Conservation (phyloP, 305 asterid genomes). For the Withania somnifera region DNA sequence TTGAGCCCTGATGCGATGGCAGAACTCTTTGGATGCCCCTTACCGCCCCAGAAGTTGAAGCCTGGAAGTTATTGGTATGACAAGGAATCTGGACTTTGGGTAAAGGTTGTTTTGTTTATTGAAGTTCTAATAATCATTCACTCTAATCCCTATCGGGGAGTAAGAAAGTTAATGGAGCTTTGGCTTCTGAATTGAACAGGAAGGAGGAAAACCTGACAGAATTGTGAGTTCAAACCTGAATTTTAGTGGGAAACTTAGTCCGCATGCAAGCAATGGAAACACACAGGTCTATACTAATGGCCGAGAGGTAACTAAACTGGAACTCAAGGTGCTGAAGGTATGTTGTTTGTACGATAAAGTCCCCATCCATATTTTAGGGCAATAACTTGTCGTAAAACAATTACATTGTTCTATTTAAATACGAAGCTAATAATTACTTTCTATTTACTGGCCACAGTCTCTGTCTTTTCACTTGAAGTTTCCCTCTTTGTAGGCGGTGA, state of each 20-base stretch:
- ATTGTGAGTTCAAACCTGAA: slow-evolving; percentile 30
- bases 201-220: slow-evolving; percentile 26
- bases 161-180: background rate
- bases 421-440: background rate
- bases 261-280: slow-evolving; percentile 36
- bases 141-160: background rate
- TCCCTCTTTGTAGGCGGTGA: background rate
- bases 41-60: slow-evolving; percentile 23
- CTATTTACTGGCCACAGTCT: background rate
- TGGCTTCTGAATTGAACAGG: slow-evolving; percentile 1
- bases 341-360: background rate
- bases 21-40: slow-evolving; percentile 14
- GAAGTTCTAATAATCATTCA: background rate
- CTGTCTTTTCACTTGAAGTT: background rate
- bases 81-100: slow-evolving; percentile 36
- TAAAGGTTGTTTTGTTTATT: slow-evolving; percentile 18
- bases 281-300: slow-evolving; percentile 34
- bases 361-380: background rate
- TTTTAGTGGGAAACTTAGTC: slow-evolving; percentile 25
- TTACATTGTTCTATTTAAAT: background rate
- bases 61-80: slow-evolving; percentile 34
- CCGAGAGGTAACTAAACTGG: slow-evolving; percentile 27
- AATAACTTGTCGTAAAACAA: background rate
- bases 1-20: slow-evolving; percentile 20
- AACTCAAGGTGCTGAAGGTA: slow-evolving; percentile 37